Base-by-base conservation (phyloP, 345 rosid genomes). In the Camelina laxa region DNA sequence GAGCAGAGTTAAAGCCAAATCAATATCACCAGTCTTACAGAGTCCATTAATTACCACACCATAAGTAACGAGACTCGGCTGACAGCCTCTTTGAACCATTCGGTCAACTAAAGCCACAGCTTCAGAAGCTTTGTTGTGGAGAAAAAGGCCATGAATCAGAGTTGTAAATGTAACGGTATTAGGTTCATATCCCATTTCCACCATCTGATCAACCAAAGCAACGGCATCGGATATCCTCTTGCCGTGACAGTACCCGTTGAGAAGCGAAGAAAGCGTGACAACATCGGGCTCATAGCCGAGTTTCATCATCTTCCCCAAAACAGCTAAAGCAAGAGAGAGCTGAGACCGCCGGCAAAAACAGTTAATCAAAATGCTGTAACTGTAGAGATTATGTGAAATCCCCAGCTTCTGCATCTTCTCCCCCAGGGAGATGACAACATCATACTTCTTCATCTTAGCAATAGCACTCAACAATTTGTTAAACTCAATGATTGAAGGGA, bases 161-260 rank as follows among this genome's bases (percentile, higher is more conserved):
- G 49, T 45, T 0, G 0, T 45, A 1, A 45, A 45, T 15, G 49
- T 38, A 0, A 36, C 1, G 0, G 11, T 21, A n/a, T 54, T 0
- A 0, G 27, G 62, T 9, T 24, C 0, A 53, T 38, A 61, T 1
- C 69, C 69, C 59, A 19, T 12, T 7, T 33, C 31, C 35, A 17
- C 75, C 66, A 70, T 47, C 2, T 45, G 66, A 4, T 58, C 66
- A 31, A 70, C 15, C 33, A 70, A 1, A 57, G 15, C 5, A 13
- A 58, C 51, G 0, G 57, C 66, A 4, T 69, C 62, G 0, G n/a
- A 17, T 1, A 56, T 51, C 38, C 27, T 69, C 1, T 57, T 41
- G 0, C 24, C 1, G 6, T 15, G 51, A 10, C 73, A 56, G 2
- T 0, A 42, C 0, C 48, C 36, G 1, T 33, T 33, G 9, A 33